Base-by-base conservation (phyloP, 2,329 filamentous ascomycete species). In the Cladosporium sp. region DNA sequence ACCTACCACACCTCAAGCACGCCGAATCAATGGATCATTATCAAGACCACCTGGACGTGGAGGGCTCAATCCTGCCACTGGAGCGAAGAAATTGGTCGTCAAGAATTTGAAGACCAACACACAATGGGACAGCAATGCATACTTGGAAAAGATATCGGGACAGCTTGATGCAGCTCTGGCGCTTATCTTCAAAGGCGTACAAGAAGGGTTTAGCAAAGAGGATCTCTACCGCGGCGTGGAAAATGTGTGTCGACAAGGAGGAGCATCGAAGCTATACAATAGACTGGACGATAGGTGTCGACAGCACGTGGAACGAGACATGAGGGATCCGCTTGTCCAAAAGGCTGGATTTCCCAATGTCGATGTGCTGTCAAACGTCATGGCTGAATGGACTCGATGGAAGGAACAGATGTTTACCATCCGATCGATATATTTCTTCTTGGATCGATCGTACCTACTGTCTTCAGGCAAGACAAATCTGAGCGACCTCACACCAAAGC, bases 191-290 rank as follows among this genome's bases (percentile, higher is more conserved):
- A 77, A 78, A 6, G 82, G 83, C 39, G 74, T 78, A 59, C 82
- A 82, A 54, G 78, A 83, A 56, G 68, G 71, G 49, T 77, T 77
- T 63, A 92, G 92, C n/a, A 78, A 96, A 36, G 94, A 97, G 73
- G 87, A 90, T 65, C 78, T 99, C 13, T 97, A 97, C 71, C 85
- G 90, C 49, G 90, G 89, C 4, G 90, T 96, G 1, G 94, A 99
- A 78, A 91, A 96, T 70, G 80, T 96, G 10, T 99, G 94, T 71
- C 83, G 91, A 54, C 88, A 89, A 66, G 89, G 87, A 1, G 83
- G 85, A 65, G 88, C 90, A 2, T 80, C 82, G 17, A 80, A 84
- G 56, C 74, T 97, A 55, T 89, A 86, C 65, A 77, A 81, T 39
- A 80, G 83, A 68, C 77, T 97, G 49, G 81, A 84, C 62, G 76